Percentiles rank a stretch among this genome's conserved stretches.
phyloP scores from a whole-genome alignment of 2,329 filamentous ascomycete species.

The Juglanconis oblonga region DNA sequence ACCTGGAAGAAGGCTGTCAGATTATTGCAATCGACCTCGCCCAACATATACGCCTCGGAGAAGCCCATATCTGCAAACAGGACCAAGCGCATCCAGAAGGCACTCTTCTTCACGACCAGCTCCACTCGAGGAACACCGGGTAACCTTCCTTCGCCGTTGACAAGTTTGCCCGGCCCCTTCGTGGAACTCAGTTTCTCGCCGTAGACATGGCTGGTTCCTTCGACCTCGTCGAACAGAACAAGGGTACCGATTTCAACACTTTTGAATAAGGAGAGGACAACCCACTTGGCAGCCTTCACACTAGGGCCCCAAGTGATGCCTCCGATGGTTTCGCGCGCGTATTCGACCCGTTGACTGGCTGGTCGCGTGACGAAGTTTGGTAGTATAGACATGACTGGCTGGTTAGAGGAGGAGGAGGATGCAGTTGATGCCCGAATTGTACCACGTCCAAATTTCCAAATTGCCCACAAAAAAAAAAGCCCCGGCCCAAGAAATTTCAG shows the following conservation, averaged over 20 bases:
- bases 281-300: slow-evolving; percentile 43
- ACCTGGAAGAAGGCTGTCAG: slow-evolving; percentile 68
- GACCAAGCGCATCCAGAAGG: slow-evolving; percentile 68
- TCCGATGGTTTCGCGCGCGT: slow-evolving; percentile 40
- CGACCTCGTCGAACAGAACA: slow-evolving; percentile 44
- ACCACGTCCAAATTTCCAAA: neutral
- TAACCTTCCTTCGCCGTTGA: slow-evolving; percentile 35
- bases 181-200: slow-evolving; percentile 41
- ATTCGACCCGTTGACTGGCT: slow-evolving; percentile 36
- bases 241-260: slow-evolving; percentile 47
- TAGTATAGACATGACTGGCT: slow-evolving; percentile 29
- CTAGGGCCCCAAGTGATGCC: slow-evolving; percentile 46
- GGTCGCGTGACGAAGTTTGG: slow-evolving; percentile 36
- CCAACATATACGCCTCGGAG: slow-evolving; percentile 70
- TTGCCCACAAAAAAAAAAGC: neutral
- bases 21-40: slow-evolving; percentile 65
- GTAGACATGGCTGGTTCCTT: slow-evolving; percentile 38
- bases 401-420: neutral
- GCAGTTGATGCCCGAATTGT: neutral
- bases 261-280: slow-evolving; percentile 43
- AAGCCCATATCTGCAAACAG: slow-evolving; percentile 76
- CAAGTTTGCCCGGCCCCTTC: slow-evolving; percentile 30
- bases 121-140: slow-evolving; percentile 44
- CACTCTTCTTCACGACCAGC: slow-evolving; percentile 60
- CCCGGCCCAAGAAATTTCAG: neutral